These are phyloP conservation scores for Wakefieldia striispora DNA, from an alignment of 768 basidiomycete genomes.

Conservation along the genomic window DNA sequence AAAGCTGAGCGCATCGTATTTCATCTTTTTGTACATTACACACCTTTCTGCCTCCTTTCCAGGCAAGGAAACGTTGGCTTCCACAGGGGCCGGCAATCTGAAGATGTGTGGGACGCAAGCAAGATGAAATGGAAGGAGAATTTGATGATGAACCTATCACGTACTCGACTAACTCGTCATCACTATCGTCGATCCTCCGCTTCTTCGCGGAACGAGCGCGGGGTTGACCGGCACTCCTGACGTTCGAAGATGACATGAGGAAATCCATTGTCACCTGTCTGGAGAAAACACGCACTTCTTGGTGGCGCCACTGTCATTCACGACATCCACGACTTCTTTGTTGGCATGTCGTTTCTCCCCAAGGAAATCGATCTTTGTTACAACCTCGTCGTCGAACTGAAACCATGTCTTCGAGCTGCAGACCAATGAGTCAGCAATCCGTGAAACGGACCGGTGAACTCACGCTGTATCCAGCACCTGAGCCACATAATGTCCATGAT, in stretches of 20 bases:
- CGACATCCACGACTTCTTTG: conserved; percentile 30
- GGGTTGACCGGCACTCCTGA: conserved; percentile 28
- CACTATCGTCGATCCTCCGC: conserved; percentile 56
- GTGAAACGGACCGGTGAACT: conserved; percentile 20
- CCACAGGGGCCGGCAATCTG: conserved; percentile 21
- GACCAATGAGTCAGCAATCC: conserved; percentile 3
- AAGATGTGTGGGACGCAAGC: conserved; percentile 5
- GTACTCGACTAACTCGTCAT: conserved; percentile 44
- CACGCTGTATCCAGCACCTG: conserved; percentile 75
- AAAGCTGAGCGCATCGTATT: conserved; percentile 10
- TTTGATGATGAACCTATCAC: conserved; percentile 19
- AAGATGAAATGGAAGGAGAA: conserved; percentile 17
- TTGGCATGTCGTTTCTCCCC: conserved; percentile 41
- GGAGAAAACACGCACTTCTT: conserved; percentile 27
- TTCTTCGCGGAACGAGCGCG: conserved; percentile 45
- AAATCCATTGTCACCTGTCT: not conserved
- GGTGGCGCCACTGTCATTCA: conserved; percentile 20
- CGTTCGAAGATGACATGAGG: conserved; percentile 3
- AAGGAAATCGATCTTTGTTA: conserved; percentile 59
- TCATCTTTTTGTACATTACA: conserved; percentile 65
- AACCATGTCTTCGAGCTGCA: conserved; percentile 74
- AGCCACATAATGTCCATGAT: conserved; percentile 88
- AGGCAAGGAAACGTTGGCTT: conserved; percentile 25
- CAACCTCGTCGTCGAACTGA: conserved; percentile 88
- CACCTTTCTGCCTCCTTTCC: conserved; percentile 62